Evolutionary conservation across 1,284 basidiomycete genomes (phyloP), one percentile per base, ranked within the genome.

Genomic region (Sutorius eximius): DNA sequence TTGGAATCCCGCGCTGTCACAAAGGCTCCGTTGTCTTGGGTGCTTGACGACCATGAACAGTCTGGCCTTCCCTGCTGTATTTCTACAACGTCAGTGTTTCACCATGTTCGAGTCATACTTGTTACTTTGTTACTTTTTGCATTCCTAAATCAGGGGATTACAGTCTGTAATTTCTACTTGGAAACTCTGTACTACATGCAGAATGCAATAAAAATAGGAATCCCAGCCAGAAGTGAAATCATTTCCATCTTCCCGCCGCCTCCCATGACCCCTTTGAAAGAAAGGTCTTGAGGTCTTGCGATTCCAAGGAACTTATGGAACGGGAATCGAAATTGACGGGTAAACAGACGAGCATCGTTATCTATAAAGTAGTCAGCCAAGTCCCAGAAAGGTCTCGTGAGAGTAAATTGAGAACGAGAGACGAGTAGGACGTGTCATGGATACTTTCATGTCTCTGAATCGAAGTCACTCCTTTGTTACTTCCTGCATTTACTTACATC

Each of bases 171-270:
- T 15, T 8, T n/a, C 8, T 3, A 12, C 24, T 5, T 16, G 24
- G 24, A 4, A 36, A n/a, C 9, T 36, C 16, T 36, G 16, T 3
- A 34, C 10, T 15, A 24, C 22, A 24, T 11, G 22, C 15, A 42
- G n/a, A n/a, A n/a, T n/a, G n/a, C 16, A 18, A 1, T 9, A 32
- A 18, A 41, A 12, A 1, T 16, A 9, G 3, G 7, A 29, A 8
- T 24, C 13, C 22, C 10, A 45, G 7, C 9, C n/a, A 33, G 29
- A 29, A 29, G 38, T 43, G 45, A 46, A 54, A n/a, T 22, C 30
- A 24, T 49, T 61, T 36, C 56, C 59, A 61, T 61, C 56, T 45
- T 55, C 42, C 46, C 61, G 22, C 3, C 16, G n/a, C 11, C 2
- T 33, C 18, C n/a, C n/a, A n/a, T 34, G 20, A 32, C n/a, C 37